These are phyloP conservation scores for Geosmithia putterillii DNA, from an alignment of 2,329 filamentous ascomycete species.

Conservation along the genomic window DNA sequence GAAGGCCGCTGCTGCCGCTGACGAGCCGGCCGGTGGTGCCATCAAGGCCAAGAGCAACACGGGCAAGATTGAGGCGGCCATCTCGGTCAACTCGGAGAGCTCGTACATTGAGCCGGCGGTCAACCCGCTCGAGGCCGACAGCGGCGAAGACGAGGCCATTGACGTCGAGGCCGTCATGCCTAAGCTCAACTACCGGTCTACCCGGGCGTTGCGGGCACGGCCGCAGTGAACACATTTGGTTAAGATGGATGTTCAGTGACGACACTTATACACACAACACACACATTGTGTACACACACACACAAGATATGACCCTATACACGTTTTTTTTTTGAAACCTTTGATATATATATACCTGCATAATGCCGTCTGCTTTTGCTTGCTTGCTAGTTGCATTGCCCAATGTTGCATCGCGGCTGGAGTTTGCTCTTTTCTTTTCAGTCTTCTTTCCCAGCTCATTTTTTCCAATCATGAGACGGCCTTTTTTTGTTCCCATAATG, in stretches of 20 bases:
- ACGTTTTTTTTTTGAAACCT: too few species aligned
- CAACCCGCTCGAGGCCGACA: constrained; percentile 18
- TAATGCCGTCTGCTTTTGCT: not conserved
- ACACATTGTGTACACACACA: too few species aligned
- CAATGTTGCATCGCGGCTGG: not conserved
- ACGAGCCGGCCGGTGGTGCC: constrained; percentile 3
- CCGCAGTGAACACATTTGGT: not conserved
- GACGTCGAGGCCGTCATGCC: constrained; percentile 22
- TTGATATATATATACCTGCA: not conserved
- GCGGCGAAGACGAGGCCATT: constrained; percentile 25
- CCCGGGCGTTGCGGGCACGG: constrained; percentile 19
- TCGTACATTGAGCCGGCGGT: constrained; percentile 7
- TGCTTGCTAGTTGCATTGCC: not conserved
- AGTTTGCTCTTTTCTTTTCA: not conserved
- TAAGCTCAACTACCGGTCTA: constrained; percentile 28
- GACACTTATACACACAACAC: not conserved
- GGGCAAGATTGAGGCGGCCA: too few species aligned
- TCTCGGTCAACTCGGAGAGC: constrained; percentile 6
- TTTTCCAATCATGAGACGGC: not conserved
- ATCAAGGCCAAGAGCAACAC: constrained; percentile 9
- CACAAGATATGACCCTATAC: too few species aligned
- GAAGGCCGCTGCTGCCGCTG: constrained; percentile 5
- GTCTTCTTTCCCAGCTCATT: not conserved
- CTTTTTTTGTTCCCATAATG: too few species aligned
- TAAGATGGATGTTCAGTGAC: not conserved